These are phyloP conservation scores for Lichenothelia convexa DNA, from an alignment of 495 filamentous ascomycete species.

Conservation along the genomic window DNA sequence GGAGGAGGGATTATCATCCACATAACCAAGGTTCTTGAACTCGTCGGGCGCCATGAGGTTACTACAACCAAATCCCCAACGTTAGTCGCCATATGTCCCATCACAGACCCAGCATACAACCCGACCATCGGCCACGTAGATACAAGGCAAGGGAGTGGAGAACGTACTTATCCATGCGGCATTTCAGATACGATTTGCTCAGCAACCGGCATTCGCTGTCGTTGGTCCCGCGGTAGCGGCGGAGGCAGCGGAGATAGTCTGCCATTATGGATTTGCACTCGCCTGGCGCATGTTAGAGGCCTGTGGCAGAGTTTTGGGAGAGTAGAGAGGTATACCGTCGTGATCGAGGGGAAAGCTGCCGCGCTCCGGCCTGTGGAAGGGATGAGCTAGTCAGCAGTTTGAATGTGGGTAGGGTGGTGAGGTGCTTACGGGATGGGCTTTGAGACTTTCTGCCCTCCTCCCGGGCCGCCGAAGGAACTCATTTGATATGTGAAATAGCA, in stretches of 20 bases:
- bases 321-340: conserved; percentile 41
- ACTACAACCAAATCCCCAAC: conserved; percentile 23
- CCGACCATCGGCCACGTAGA: too few relatives aligned
- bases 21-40: conserved; percentile 79
- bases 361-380: conserved; percentile 53
- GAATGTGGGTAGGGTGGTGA: not conserved
- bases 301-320: too few relatives aligned
- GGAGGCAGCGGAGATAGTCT: conserved; percentile 69
- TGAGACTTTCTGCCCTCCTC: conserved; percentile 42
- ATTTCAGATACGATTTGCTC: conserved; percentile 73
- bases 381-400: conserved; percentile 2
- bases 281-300: too few relatives aligned
- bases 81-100: not conserved
- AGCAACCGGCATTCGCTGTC: conserved; percentile 66
- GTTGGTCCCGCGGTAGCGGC: conserved; percentile 62
- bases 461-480: conserved; percentile 52
- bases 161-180: conserved; percentile 85
- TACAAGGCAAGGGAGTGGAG: conserved; percentile 6
- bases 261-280: conserved; percentile 85
- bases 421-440: conserved; percentile 62
- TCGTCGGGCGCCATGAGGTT: conserved; percentile 92
- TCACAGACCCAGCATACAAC: too few relatives aligned
- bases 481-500: too few relatives aligned
- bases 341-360: conserved; percentile 95
- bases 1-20: conserved; percentile 27